Evolutionary conservation across 1,284 basidiomycete genomes (phyloP).

Genomic region (Microbotryum violaceum): DNA sequence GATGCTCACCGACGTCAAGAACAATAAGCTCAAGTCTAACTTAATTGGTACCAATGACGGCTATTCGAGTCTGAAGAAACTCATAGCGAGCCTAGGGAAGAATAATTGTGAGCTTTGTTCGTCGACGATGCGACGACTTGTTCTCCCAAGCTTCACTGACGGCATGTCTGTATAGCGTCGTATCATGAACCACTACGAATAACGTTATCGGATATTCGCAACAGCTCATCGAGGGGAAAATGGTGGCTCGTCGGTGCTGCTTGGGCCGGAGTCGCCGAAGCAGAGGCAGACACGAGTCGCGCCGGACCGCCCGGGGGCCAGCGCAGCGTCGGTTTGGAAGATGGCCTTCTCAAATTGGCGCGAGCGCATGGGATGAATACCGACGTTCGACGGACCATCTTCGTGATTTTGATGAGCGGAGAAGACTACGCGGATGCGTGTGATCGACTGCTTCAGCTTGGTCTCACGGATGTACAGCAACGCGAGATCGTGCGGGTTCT

Average conservation of each 20-base stretch:
- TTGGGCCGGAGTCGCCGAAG: constrained; percentile 80
- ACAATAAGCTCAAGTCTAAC: constrained; percentile 67
- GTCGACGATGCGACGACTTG: not conserved
- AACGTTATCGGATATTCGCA: constrained; percentile 72
- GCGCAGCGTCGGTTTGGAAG: constrained; percentile 44
- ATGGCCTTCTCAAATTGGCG: constrained; percentile 62
- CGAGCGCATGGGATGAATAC: constrained; percentile 98
- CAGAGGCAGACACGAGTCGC: constrained; percentile 37
- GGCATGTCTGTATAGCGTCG: constrained; percentile 12
- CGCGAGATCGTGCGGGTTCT: constrained; percentile 88
- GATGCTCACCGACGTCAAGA: constrained; percentile 78
- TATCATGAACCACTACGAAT: constrained; percentile 72
- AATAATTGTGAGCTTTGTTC: constrained; percentile 57
- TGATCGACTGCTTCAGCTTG: constrained; percentile 72
- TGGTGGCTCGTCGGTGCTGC: constrained; percentile 99
- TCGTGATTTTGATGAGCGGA: constrained; percentile 86
- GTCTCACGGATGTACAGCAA: constrained; percentile 81
- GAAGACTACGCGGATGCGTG: constrained; percentile 92
- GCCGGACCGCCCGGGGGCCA: constrained; percentile 33
- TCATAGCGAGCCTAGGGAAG: constrained; percentile 63
- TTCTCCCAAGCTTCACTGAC: not conserved
- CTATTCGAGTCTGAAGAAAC: constrained; percentile 73
- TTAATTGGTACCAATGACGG: constrained; percentile 58
- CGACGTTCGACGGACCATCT: constrained; percentile 81
- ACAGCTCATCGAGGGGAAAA: constrained; percentile 79